Evolutionary conservation across 2,329 filamentous ascomycete species (phyloP).

Genomic region (Diaporthe citriasiana): DNA sequence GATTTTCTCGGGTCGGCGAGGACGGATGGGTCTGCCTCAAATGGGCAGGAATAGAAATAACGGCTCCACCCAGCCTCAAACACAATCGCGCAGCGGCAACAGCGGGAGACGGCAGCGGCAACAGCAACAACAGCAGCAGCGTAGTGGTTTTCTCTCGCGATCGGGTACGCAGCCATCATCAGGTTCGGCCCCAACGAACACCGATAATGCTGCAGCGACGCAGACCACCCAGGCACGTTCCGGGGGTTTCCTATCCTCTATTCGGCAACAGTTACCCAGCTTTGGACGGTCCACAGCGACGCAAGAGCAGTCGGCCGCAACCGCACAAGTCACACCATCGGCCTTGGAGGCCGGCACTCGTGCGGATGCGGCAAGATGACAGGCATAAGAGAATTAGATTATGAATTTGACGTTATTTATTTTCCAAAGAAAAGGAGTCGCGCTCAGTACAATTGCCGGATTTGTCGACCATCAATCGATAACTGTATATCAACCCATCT

Average conservation of each 20-base stretch:
- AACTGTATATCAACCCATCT: slow-evolving; percentile 36
- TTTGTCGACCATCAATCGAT: slow-evolving; percentile 25
- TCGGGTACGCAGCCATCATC: slow-evolving; percentile 31
- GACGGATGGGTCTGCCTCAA: slow-evolving; percentile 40
- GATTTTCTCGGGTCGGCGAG: slow-evolving; percentile 52
- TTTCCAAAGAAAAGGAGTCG: background rate
- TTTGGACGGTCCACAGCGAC: slow-evolving; percentile 38
- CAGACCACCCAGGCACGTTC: slow-evolving; percentile 12
- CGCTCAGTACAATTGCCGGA: slow-evolving; percentile 9
- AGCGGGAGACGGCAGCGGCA: slow-evolving; percentile 19
- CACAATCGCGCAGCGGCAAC: slow-evolving; percentile 12
- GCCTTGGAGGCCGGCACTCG: slow-evolving; percentile 53
- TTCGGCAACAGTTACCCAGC: slow-evolving; percentile 37
- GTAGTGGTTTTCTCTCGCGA: slow-evolving; percentile 46
- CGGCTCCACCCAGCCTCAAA: slow-evolving; percentile 5
- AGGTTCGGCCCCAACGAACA: background rate
- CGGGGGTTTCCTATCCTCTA: slow-evolving; percentile 40
- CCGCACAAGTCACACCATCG: slow-evolving; percentile 49
- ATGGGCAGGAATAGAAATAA: slow-evolving; percentile 31
- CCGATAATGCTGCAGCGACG: slow-evolving; percentile 1
- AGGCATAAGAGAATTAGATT: slow-evolving; percentile 23
- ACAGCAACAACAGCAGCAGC: slow-evolving; percentile 31
- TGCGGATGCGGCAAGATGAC: slow-evolving; percentile 39
- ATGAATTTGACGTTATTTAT: slow-evolving; percentile 34
- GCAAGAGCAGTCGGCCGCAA: slow-evolving; percentile 47